Percentiles rank a stretch among this genome's conserved stretches.
phyloP scores from a whole-genome alignment of 1,284 basidiomycete species.

The Exobasidium cylindrosporum region DNA sequence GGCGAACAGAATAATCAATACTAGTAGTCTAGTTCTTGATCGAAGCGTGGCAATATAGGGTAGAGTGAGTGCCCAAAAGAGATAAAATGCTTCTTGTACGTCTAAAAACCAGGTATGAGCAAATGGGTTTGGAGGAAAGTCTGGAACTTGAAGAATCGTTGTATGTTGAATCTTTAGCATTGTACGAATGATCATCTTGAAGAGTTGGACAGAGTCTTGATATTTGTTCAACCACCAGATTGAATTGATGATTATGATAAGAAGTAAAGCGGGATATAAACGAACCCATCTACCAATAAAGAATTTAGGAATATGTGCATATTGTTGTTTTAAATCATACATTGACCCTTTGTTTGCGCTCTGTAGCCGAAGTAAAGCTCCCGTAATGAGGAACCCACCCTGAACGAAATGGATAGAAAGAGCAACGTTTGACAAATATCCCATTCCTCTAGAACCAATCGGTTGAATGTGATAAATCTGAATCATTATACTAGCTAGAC shows the following conservation, averaged over 20 bases:
- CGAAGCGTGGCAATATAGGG: not conserved
- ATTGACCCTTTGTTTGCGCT: not conserved
- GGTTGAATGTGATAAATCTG: not conserved
- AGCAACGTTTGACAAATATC: not conserved
- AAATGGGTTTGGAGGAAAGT: not conserved
- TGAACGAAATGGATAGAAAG: not conserved
- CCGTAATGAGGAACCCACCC: slow-evolving; percentile 3
- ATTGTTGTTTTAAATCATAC: not conserved
- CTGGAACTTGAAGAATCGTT: not conserved
- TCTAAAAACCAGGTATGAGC: not conserved
- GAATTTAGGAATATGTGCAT: not conserved
- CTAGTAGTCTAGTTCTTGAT: not conserved
- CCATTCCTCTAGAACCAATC: not conserved
- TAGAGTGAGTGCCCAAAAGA: not conserved
- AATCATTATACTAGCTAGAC: slow-evolving; percentile 2
- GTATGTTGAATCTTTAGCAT: not conserved
- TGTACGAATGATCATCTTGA: not conserved
- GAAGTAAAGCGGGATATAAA: not conserved
- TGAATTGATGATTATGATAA: not conserved
- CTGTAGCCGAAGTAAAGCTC: not conserved
- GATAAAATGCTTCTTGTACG: slow-evolving; percentile 4
- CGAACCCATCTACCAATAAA: not conserved
- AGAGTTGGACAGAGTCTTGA: not conserved
- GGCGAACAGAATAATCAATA: not conserved
- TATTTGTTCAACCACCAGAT: not conserved